Evolutionary conservation across 768 basidiomycete species (phyloP).

Genomic region (Kwoniella pini): DNA sequence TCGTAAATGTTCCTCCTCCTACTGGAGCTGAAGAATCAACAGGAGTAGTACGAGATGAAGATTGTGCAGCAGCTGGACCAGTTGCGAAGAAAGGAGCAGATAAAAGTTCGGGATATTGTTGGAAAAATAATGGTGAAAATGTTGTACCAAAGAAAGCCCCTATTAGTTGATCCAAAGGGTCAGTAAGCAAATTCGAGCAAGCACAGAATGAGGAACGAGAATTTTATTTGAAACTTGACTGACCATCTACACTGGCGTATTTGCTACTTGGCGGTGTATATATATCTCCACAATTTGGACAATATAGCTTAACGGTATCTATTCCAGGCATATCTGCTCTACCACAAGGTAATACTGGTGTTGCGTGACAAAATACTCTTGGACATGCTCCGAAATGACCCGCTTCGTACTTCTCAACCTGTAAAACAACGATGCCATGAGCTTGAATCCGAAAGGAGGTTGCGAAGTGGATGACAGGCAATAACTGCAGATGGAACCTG

Average conservation of each 20-base stretch:
- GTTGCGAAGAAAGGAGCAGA: constrained; percentile 79
- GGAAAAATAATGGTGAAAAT: constrained; percentile 97
- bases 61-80: constrained; percentile 14
- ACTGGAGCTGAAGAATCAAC: not conserved
- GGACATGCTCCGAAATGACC: constrained; percentile 92
- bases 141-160: constrained; percentile 99
- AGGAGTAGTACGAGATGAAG: constrained; percentile 5
- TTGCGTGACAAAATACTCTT: constrained; percentile 86
- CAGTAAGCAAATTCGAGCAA: not conserved
- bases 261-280: constrained; percentile 93
- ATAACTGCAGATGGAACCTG: no score
- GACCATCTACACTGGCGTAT: constrained; percentile 94
- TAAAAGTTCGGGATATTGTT: constrained; percentile 92
- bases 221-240: constrained; percentile 41
- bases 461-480: no score
- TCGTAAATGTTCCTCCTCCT: constrained; percentile 64
- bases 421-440: no score
- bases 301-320: constrained; percentile 97
- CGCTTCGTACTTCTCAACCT: constrained; percentile 92
- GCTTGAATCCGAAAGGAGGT: no score
- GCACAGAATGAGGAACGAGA: not conserved
- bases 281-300: constrained; percentile 96
- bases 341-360: constrained; percentile 90
- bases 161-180: constrained; percentile 47
- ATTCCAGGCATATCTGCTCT: constrained; percentile 92